Evolutionary conservation across 768 basidiomycete species (phyloP), one percentile per base, ranked within the genome.

Genomic region (Tylopilus subfusipes): DNA sequence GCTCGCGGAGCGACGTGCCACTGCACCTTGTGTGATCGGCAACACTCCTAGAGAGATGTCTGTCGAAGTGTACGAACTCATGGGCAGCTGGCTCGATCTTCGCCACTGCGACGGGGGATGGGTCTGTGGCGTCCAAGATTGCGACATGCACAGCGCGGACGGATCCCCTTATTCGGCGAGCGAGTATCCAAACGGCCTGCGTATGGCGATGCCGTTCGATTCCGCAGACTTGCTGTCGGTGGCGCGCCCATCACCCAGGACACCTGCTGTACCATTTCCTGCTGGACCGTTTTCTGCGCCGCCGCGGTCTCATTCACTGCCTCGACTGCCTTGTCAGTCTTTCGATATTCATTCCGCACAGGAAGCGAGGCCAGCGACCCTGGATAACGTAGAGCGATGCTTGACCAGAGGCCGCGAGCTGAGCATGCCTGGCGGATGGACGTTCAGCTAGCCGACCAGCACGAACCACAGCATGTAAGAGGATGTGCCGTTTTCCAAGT

Each of bases 31-130:
- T 29, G 55, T 58, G 51, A 67, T 66, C 22, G 57, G 65, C 24
- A 63, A 68, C 12, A 50, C 59, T 30, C 62, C 57, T 8, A 62
- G 63, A 27, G 67, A 68, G 45, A 74, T 80, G 67, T 69, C 72
- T n/a, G 57, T 80, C 36, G 77, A 74, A 46, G 75, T 80, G 38
- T 80, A 82, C 53, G 80, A 82, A 55, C 66, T 69, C 33, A 63
- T 58, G 49, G 80, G 80, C 3, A 81, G 80, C 54, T 81, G 80
- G 80, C 68, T 72, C 25, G 68, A 72, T 56, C 54, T 63, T 19
- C 50, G 55, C 42, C 56, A 45, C 13, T 44, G 53, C n/a, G 58
- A 61, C 33, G 57, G 52, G 18, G 68, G 57, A 39, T 68, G 65
- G 71, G 49, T 50, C 19, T 71, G 70, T 51, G 71, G 70, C 21